A percentile compares a stretch with the other conserved stretches of the same genome.
phyloP scores from a whole-genome alignment of 1,284 basidiomycete species.

The Cryptococcus neoformans region DNA sequence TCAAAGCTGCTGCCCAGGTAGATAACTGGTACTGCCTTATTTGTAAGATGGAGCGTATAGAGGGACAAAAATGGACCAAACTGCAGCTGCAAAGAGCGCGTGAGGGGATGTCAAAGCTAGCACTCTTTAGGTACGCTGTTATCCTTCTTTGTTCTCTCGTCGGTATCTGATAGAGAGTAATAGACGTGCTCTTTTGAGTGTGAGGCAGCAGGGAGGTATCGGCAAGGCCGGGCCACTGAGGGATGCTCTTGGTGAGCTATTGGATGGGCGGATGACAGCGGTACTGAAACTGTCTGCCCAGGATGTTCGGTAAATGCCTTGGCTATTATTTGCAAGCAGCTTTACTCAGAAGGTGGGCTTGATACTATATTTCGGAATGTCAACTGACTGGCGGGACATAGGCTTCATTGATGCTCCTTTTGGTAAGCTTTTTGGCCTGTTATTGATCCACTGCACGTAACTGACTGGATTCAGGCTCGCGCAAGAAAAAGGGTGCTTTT shows the following conservation, averaged over 20 bases:
- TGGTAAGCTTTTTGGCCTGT: too few relatives aligned
- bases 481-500: neutral
- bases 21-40: conserved; percentile 6
- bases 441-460: too few relatives aligned
- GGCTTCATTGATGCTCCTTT: too few relatives aligned
- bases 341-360: too few relatives aligned
- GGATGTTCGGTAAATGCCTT: too few relatives aligned
- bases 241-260: conserved; percentile 1
- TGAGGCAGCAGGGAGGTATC: neutral
- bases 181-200: neutral
- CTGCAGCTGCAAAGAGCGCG: neutral
- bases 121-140: conserved; percentile 2
- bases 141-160: neutral
- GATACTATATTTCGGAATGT: too few relatives aligned
- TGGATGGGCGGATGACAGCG: neutral
- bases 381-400: too few relatives aligned
- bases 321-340: too few relatives aligned
- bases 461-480: neutral
- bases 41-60: conserved; percentile 8
- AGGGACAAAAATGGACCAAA: neutral
- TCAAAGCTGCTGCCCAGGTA: neutral
- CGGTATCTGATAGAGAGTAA: neutral
- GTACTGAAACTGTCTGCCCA: too few relatives aligned
- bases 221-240: neutral
- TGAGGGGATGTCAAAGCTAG: conserved; percentile 1